These are phyloP conservation scores for Trichaptum fuscoviolaceum DNA, from an alignment of 768 basidiomycete species.

Conservation along the genomic window DNA sequence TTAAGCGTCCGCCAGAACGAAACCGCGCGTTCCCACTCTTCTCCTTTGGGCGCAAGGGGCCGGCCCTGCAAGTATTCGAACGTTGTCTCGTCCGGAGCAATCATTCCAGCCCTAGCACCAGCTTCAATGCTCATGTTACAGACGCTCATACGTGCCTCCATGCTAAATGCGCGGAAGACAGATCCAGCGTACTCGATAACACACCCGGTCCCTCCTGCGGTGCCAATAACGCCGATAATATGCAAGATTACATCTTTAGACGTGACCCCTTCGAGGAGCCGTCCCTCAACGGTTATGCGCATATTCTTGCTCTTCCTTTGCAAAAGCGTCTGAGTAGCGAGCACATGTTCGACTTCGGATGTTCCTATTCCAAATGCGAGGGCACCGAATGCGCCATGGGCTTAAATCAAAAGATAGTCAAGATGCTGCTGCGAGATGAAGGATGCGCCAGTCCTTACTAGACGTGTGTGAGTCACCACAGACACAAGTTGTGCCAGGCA, in stretches of 20 bases:
- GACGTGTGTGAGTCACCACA: constrained; percentile 95
- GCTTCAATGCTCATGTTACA: constrained; percentile 97
- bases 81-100: constrained; percentile 85
- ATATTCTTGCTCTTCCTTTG: constrained; percentile 91
- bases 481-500: constrained; percentile 77
- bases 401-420: constrained; percentile 27
- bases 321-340: constrained; percentile 85
- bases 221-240: constrained; percentile 87
- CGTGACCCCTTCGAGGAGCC: constrained; percentile 72
- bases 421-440: constrained; percentile 7
- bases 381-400: constrained; percentile 90
- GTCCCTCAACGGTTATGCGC: constrained; percentile 84
- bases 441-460: constrained; percentile 40
- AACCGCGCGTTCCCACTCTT: constrained; percentile 79
- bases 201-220: constrained; percentile 89
- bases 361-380: constrained; percentile 92
- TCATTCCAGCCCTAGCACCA: constrained; percentile 89
- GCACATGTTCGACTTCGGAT: constrained; percentile 91
- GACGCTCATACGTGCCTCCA: constrained; percentile 88
- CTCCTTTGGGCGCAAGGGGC: constrained; percentile 77
- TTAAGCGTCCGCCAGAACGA: constrained; percentile 82
- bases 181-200: constrained; percentile 90
- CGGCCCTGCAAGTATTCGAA: constrained; percentile 79
- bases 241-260: constrained; percentile 90
- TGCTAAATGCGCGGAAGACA: constrained; percentile 75